Evolutionary conservation across 805 yeast species (phyloP), one percentile per base, ranked within the genome.

Genomic region (Sugiyamaella marilandica): DNA sequence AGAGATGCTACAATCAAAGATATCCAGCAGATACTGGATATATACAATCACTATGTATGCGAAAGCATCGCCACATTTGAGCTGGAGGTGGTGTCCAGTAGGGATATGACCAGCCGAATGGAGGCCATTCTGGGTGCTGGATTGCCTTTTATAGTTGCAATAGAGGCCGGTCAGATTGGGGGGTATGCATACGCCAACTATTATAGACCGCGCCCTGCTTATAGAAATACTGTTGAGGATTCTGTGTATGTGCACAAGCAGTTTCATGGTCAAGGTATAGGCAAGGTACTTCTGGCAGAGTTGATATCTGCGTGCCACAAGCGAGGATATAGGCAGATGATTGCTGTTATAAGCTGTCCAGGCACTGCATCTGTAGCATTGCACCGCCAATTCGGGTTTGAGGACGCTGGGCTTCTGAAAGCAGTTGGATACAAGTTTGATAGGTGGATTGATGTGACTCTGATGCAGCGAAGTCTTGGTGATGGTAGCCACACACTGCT

Each of bases 101-200:
- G 18, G 4, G 41, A 43, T 8, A 43, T 41, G 48, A 24, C 18
- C 2, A 18, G 43, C 14, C 32, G 52, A 10, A 14, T n/a, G 39
- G 11, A 10, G n/a, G 29, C 32, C 14, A 11, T 41, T 14, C 5
- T 31, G 39, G 43, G 11, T 3, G 18, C 8, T 2, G 33, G 33
- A 7, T 24, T 11, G 13, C 52, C 52, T 9, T 41, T 32, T 34
- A 16, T 49, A n/a, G 52, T 49, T 9, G 52, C 52, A 10, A 41
- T 19, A 31, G 37, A 14, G 18, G 34, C 8, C n/a, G 43, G 13
- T 14, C 19, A n/a, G 13, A 49, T 49, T 5, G 52, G 41, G 21
- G 52, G 52, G 7, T 49, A 49, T n/a, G 37, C 52, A 5, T 49
- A 49, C 43, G 52, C 41, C 2, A 31, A 19, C 13, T 10, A 21